Percentiles rank a stretch among this genome's conserved stretches.
These are phyloP conservation scores for Candida adriatica DNA, from an alignment of 805 yeast species.

Conservation along the genomic window DNA sequence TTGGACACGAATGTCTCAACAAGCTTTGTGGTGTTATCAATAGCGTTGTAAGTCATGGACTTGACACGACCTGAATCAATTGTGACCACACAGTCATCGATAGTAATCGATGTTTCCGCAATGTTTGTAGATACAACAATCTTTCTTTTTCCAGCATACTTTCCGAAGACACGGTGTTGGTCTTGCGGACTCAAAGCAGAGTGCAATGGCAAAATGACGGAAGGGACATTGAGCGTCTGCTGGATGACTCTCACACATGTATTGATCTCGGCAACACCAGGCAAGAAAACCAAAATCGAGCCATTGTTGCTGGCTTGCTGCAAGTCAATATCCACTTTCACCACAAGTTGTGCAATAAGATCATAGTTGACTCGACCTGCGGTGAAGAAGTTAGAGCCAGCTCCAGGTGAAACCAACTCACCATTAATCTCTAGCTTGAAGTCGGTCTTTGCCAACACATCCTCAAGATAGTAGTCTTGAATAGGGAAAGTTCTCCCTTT, in stretches of 20 bases:
- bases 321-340: slow-evolving; percentile 45
- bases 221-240: slow-evolving; percentile 20
- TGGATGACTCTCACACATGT: slow-evolving; percentile 44
- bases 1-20: slow-evolving; percentile 82
- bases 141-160: slow-evolving; percentile 57
- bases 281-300: slow-evolving; percentile 77
- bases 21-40: slow-evolving; percentile 60
- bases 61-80: slow-evolving; percentile 86
- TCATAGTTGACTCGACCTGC: slow-evolving; percentile 70
- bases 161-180: slow-evolving; percentile 67
- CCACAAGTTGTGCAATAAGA: slow-evolving; percentile 51
- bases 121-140: slow-evolving; percentile 85
- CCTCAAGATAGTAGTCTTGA: slow-evolving; percentile 64
- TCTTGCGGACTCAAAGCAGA: slow-evolving; percentile 81
- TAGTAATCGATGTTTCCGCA: slow-evolving; percentile 96
- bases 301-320: slow-evolving; percentile 41
- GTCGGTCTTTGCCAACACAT: slow-evolving; percentile 48
- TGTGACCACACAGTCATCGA: slow-evolving; percentile 90
- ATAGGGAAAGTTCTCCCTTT: slow-evolving; percentile 95
- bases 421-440: slow-evolving; percentile 43
- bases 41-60: slow-evolving; percentile 62
- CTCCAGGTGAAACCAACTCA: slow-evolving; percentile 44
- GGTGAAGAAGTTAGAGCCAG: slow-evolving; percentile 60
- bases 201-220: slow-evolving; percentile 67
- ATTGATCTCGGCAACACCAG: slow-evolving; percentile 86